These are phyloP conservation scores for Pichia sp. DNA, from an alignment of 1,139 yeast genomes.

Conservation along the genomic window DNA sequence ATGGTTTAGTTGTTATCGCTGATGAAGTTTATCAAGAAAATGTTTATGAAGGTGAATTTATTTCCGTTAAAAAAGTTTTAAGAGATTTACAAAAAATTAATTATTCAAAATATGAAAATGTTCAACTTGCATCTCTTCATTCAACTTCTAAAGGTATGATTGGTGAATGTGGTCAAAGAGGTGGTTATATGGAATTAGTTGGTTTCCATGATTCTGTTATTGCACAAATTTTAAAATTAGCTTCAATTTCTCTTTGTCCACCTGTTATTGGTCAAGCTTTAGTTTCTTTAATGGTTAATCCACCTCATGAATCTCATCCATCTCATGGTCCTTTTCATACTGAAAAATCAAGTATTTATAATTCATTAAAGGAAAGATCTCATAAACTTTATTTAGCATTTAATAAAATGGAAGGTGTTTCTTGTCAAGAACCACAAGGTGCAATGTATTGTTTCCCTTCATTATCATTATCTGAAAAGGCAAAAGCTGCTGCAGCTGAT, in stretches of 20 bases:
- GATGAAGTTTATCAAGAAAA: constrained; percentile 98
- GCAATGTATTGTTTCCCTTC: constrained; percentile 96
- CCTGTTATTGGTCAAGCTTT: constrained; percentile 92
- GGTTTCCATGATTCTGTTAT: constrained; percentile 70
- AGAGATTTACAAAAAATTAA: constrained; percentile 50
- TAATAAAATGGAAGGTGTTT: constrained; percentile 66
- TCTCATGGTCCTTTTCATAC: constrained; percentile 61
- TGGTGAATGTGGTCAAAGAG: constrained; percentile 99
- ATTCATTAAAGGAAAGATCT: constrained; percentile 61
- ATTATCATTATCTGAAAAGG: constrained; percentile 56
- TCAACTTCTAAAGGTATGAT: constrained; percentile 95
- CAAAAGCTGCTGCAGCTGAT: constrained; percentile 54
- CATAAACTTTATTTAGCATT: constrained; percentile 62
- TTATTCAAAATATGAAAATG: constrained; percentile 53
- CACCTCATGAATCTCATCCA: constrained; percentile 72
- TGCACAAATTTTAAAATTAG: constrained; percentile 71
- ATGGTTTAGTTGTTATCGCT: constrained; percentile 85
- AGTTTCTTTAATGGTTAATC: constrained; percentile 88
- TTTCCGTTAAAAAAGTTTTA: constrained; percentile 64
- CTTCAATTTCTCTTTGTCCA: constrained; percentile 86
- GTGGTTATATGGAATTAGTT: constrained; percentile 93
- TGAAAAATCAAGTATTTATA: constrained; percentile 59
- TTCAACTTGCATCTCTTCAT: constrained; percentile 88
- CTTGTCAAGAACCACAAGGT: constrained; percentile 86
- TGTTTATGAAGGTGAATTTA: constrained; percentile 59